Base-by-base conservation (phyloP, 495 filamentous ascomycete genomes). In the Annulohypoxylon stygium region DNA sequence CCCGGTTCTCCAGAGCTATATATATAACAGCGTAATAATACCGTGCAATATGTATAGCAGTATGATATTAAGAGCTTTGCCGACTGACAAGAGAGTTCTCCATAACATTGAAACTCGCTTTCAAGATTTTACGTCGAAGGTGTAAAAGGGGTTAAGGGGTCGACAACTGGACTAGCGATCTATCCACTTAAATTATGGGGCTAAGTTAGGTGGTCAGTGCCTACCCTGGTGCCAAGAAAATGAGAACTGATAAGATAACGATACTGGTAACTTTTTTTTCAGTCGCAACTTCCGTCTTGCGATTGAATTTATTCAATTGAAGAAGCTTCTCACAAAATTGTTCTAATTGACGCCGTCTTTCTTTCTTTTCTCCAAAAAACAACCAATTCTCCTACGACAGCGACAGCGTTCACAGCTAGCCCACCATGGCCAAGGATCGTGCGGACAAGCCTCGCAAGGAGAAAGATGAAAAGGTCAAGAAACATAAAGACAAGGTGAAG, bases 401-500 rank as follows among this genome's bases (percentile, higher is more conserved):
- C 18, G 7, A 20, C 2, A 57, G 25, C 12, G 25, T 11, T 55
- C 16, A n/a, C 10, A n/a, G n/a, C 54, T 59, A 20, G 30, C 43
- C 23, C 54, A 50, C 39, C 1, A 72, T 67, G 70, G 70, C 70
- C 8, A 72, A 72, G 51, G 70, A 72, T 33, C 36, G 70, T 53
- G 64, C 64, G 18, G 69, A 62, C 36, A 71, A 71, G 55, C 69
- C 57, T n/a, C 62, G 50, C 39, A 67, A 67, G 20, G 53, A 70
- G 50, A 67, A 67, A 59, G 48, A 33, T 36, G 70, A 64, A 37
- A 76, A 75, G 61, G 18, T 50, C 30, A 63, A 77, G 51, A 69
- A 54, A 1, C 65, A 65, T 12, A 65, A 69, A 61, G 77, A 78
- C 57, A 79, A 73, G 58, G 51, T 65, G 63, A 76, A 67, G 73